These are phyloP conservation scores for Alternaria brassicae DNA, from an alignment of 2,329 filamentous ascomycete species.

Conservation along the genomic window DNA sequence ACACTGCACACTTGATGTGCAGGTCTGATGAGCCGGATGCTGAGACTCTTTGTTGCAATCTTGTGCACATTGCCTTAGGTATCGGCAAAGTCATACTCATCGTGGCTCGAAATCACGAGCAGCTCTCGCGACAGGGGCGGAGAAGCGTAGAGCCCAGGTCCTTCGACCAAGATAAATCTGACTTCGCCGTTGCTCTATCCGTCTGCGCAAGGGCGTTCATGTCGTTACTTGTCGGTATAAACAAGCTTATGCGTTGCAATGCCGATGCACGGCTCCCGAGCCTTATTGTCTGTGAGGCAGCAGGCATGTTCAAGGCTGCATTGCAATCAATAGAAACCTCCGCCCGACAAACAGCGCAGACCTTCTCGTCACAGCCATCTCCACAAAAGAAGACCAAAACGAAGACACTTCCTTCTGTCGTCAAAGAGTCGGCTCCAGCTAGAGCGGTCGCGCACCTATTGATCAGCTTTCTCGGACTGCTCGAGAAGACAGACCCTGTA, in stretches of 20 bases:
- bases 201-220: constrained; percentile 43
- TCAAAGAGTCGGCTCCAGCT: constrained; percentile 36
- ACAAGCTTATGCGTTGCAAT: constrained; percentile 25
- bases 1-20: constrained; percentile 39
- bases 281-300: constrained; percentile 41
- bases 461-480: constrained; percentile 43
- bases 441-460: constrained; percentile 47
- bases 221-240: constrained; percentile 41
- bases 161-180: constrained; percentile 33
- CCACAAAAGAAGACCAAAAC: constrained; percentile 17
- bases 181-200: constrained; percentile 36
- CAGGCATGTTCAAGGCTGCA: constrained; percentile 49
- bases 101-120: constrained; percentile 29
- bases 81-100: constrained; percentile 35
- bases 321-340: constrained; percentile 41
- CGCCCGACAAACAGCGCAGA: constrained; percentile 31
- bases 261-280: constrained; percentile 23
- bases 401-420: constrained; percentile 1
- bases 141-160: constrained; percentile 15
- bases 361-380: background rate
- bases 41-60: constrained; percentile 33
- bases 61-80: constrained; percentile 32
- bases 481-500: constrained; percentile 44
- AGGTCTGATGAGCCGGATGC: constrained; percentile 22
- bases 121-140: constrained; percentile 22